These are phyloP conservation scores for Lasiosphaeria miniovina DNA, from an alignment of 495 filamentous ascomycete species.

Conservation along the genomic window DNA sequence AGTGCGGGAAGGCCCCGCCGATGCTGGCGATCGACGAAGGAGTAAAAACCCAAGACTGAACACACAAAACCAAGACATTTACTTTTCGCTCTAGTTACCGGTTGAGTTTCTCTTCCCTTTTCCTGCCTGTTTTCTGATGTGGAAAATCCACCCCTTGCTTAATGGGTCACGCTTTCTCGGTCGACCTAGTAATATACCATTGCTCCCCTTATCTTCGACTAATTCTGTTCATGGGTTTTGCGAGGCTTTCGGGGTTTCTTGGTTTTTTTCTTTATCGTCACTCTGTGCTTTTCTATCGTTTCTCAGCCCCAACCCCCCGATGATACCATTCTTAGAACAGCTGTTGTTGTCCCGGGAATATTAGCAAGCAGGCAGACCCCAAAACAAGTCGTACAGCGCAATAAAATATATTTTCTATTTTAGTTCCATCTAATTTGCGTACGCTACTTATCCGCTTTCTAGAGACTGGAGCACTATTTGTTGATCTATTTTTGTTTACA, in stretches of 20 bases:
- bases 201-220: conserved; percentile 8
- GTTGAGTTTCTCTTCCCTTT: conserved; percentile 5
- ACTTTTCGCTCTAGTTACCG: not conserved
- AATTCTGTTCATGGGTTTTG: conserved; percentile 6
- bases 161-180: conserved; percentile 1
- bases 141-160: not conserved
- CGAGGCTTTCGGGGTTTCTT: conserved; percentile 5
- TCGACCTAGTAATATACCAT: conserved; percentile 20
- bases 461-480: no score
- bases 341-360: conserved; percentile 15
- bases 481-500: no score
- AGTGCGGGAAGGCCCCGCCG: not conserved
- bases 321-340: conserved; percentile 23
- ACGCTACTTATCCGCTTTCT: no score
- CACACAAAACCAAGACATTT: not conserved
- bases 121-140: not conserved
- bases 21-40: conserved; percentile 3
- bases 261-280: conserved; percentile 1
- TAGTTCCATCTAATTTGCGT: no score
- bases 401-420: not conserved
- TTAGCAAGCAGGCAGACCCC: not conserved
- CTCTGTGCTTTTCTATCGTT: conserved; percentile 10
- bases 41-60: not conserved
- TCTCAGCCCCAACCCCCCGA: conserved; percentile 5
- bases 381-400: not conserved